phyloP scores from a whole-genome alignment of 202 grass and related monocot genomes.

The Zizania palustris region DNA sequence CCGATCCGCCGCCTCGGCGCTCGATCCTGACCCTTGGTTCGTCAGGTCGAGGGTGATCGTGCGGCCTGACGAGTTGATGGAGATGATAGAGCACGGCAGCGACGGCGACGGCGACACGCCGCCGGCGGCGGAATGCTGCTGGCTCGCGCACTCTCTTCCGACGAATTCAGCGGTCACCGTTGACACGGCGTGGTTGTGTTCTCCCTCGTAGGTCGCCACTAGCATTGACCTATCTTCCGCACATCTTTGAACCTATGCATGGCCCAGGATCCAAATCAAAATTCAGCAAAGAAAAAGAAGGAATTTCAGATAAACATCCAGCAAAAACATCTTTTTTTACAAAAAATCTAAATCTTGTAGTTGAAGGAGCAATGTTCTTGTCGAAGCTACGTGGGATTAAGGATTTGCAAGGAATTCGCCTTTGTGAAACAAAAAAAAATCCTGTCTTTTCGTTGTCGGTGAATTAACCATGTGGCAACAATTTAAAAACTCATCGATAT shows the following conservation, averaged over 20 bases:
- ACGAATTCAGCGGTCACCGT: neutral
- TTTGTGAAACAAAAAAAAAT: too few relatives aligned
- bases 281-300: neutral
- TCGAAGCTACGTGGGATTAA: too few relatives aligned
- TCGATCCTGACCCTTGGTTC: conserved; percentile 16
- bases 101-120: neutral
- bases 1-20: neutral
- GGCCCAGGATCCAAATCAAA: neutral
- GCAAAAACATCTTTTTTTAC: too few relatives aligned
- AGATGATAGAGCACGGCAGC: conserved; percentile 47
- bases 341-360: too few relatives aligned
- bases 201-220: conserved; percentile 69
- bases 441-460: too few relatives aligned
- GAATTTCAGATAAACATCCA: too few relatives aligned
- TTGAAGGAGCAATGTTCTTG: too few relatives aligned
- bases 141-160: neutral
- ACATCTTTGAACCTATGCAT: conserved; percentile 65
- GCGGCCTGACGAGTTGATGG: conserved; percentile 39
- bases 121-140: neutral
- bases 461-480: too few relatives aligned
- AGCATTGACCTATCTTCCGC: conserved; percentile 60
- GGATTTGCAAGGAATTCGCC: too few relatives aligned
- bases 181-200: conserved; percentile 57
- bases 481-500: too few relatives aligned
- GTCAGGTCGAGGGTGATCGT: conserved; percentile 56